Percentiles rank a stretch among this genome's conserved stretches.
phyloP scores from a whole-genome alignment of 2,329 filamentous ascomycete species.

The Thyridium curvatum region DNA sequence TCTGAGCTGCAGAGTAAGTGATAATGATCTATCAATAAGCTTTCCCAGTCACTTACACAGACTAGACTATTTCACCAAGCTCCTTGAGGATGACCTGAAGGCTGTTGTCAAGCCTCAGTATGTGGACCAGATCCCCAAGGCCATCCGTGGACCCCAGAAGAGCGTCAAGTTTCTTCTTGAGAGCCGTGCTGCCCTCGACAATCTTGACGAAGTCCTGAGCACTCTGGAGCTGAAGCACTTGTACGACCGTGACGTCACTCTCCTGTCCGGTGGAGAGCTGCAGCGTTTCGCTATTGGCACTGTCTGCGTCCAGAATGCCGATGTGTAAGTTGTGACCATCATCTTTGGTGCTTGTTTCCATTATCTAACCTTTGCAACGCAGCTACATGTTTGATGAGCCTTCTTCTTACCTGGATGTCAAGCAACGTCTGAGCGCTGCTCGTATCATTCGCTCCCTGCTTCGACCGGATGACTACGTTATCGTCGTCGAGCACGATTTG shows the following conservation, averaged over 20 bases:
- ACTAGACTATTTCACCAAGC: slow-evolving; percentile 94
- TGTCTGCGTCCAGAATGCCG: slow-evolving; percentile 90
- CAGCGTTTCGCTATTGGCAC: slow-evolving; percentile 97
- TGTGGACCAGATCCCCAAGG: slow-evolving; percentile 94
- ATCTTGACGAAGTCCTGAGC: slow-evolving; percentile 76
- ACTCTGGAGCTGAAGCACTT: slow-evolving; percentile 62
- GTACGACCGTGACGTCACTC: slow-evolving; percentile 81
- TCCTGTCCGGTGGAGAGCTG: slow-evolving; percentile 93
- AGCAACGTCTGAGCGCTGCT: slow-evolving; percentile 91
- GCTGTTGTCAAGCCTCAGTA: slow-evolving; percentile 99
- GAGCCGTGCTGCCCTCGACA: slow-evolving; percentile 68
- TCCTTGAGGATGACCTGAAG: slow-evolving; percentile 94
- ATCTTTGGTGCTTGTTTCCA: neutral
- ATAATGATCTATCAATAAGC: slow-evolving; percentile 7
- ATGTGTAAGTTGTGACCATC: slow-evolving; percentile 54
- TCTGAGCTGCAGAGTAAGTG: slow-evolving; percentile 89
- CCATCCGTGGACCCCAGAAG: slow-evolving; percentile 76
- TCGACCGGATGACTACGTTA: slow-evolving; percentile 87
- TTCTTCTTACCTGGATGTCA: slow-evolving; percentile 97
- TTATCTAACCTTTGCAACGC: slow-evolving; percentile 19
- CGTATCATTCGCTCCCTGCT: slow-evolving; percentile 88
- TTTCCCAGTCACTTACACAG: neutral
- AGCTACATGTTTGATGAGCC: slow-evolving; percentile 99
- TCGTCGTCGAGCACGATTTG: slow-evolving; percentile 98
- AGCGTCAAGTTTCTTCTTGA: slow-evolving; percentile 74